These are phyloP conservation scores for Dichotomopilus funicola DNA, from an alignment of 2,329 filamentous ascomycete genomes.

Conservation along the genomic window DNA sequence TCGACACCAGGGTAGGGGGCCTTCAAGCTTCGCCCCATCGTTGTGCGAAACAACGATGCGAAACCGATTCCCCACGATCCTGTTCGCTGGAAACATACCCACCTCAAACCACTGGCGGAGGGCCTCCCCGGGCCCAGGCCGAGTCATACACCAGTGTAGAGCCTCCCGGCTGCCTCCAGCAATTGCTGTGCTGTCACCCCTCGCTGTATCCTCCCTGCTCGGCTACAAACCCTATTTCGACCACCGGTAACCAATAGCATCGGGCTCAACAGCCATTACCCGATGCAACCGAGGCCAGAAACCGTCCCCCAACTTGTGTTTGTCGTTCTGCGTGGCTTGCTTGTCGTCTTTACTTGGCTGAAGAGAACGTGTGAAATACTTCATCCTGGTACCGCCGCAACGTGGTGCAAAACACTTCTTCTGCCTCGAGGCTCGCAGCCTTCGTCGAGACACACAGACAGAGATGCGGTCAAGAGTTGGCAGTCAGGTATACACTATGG, in stretches of 20 bases:
- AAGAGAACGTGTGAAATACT: too few species aligned
- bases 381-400: neutral
- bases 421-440: neutral
- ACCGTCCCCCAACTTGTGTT: neutral
- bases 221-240: slow-evolving; percentile 1
- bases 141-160: too few species aligned
- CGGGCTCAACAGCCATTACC: neutral
- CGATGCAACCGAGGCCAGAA: neutral
- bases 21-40: too few species aligned
- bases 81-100: too few species aligned
- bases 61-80: too few species aligned
- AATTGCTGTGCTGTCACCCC: neutral
- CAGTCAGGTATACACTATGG: neutral
- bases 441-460: neutral
- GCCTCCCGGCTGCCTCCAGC: too few species aligned
- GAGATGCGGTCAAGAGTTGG: neutral
- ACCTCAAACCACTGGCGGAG: too few species aligned
- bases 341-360: neutral
- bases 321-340: slow-evolving; percentile 4
- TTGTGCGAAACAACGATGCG: too few species aligned
- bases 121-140: too few species aligned
- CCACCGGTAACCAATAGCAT: neutral
- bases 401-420: neutral
- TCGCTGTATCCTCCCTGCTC: neutral
- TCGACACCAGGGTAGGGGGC: too few species aligned